Base-by-base conservation (phyloP, 805 yeast species). In the Spathaspora passalidarum region DNA sequence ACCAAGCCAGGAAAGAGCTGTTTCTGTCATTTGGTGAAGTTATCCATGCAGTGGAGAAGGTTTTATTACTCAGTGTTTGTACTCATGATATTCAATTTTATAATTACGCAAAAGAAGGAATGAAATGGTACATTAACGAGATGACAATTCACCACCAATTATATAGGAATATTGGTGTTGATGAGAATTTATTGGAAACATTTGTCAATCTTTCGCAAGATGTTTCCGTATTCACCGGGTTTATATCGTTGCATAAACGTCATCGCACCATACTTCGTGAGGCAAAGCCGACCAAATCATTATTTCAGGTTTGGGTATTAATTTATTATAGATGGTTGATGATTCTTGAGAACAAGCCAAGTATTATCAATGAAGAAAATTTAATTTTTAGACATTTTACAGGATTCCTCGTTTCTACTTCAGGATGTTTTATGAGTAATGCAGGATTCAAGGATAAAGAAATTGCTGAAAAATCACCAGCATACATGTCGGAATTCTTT, bases 181-280 rank as follows among this genome's bases (percentile, higher is more conserved):
- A 55, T 20, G 59, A 56, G 17, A 61, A 66, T 46, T 46, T 69
- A 34, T 40, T 49, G 7, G 59, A 56, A 2, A 59, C 68, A 0
- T 68, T 72, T 44, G 53, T 56, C 20, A 50, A 50, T 26, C 66
- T 87, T 39, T 63, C 78, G 2, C 62, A 76, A 5, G 90, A 84
- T 49, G 77, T 72, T 18, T 65, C 68, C 18, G 76, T 82, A 1
- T 78, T 84, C 35, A 81, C 87, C 0, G 91, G 94, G 22, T 74
- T 82, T 17, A 82, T 84, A 22, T 90, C 95, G 0, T 72, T 86
- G 29, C 90, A 86, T 56, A 85, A 86, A 57, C 77, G 81, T 48
- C 63, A 86, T 43, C 73, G 86, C 57, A 61, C 47, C 43, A 56
- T 63, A 23, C 49, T 63, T 26, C 45, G 67, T 46, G 61, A 56